A percentile compares a stretch with the other conserved stretches of the same genome.
These are phyloP conservation scores for Taphrina confusa DNA, from an alignment of 1,139 yeast genomes.

Conservation along the genomic window DNA sequence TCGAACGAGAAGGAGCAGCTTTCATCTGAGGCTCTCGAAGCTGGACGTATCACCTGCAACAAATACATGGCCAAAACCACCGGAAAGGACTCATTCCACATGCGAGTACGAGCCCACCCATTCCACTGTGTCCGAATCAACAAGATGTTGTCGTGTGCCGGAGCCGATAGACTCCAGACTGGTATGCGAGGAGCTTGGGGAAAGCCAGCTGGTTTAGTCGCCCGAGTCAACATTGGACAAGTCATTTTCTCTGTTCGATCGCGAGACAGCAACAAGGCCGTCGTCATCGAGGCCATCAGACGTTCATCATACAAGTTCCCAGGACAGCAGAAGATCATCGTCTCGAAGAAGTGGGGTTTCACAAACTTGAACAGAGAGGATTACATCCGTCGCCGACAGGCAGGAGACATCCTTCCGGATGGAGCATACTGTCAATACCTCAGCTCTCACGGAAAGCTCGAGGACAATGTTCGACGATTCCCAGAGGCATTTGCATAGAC, in stretches of 20 bases:
- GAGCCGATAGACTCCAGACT: slow-evolving; percentile 99
- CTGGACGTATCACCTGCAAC: slow-evolving; percentile 99
- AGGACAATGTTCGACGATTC: slow-evolving; percentile 88
- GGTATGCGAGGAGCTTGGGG: slow-evolving; percentile 99
- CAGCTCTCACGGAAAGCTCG: slow-evolving; percentile 93
- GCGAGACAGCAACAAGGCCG: slow-evolving; percentile 95
- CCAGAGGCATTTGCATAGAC: slow-evolving; percentile 56
- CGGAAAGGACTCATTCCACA: slow-evolving; percentile 99
- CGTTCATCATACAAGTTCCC: slow-evolving; percentile 99
- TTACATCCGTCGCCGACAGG: slow-evolving; percentile 88
- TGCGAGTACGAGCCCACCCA: slow-evolving; percentile 99
- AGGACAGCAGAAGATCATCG: slow-evolving; percentile 98
- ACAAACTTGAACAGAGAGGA: slow-evolving; percentile 97
- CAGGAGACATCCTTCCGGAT: slow-evolving; percentile 98
- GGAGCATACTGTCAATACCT: slow-evolving; percentile 99
- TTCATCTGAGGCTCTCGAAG: slow-evolving; percentile 99
- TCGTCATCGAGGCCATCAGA: slow-evolving; percentile 98
- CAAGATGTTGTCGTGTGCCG: slow-evolving; percentile 99
- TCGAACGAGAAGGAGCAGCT: slow-evolving; percentile 99
- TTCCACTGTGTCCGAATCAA: slow-evolving; percentile 99
- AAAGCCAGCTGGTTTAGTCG: slow-evolving; percentile 99
- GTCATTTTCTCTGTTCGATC: slow-evolving; percentile 97
- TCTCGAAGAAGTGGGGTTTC: slow-evolving; percentile 99
- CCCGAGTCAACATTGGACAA: slow-evolving; percentile 99
- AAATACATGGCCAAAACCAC: slow-evolving; percentile 96